Evolutionary conservation across 2,329 filamentous ascomycete species (phyloP), one percentile per base, ranked within the genome.

Genomic region (Sporothrix dimorphospora): DNA sequence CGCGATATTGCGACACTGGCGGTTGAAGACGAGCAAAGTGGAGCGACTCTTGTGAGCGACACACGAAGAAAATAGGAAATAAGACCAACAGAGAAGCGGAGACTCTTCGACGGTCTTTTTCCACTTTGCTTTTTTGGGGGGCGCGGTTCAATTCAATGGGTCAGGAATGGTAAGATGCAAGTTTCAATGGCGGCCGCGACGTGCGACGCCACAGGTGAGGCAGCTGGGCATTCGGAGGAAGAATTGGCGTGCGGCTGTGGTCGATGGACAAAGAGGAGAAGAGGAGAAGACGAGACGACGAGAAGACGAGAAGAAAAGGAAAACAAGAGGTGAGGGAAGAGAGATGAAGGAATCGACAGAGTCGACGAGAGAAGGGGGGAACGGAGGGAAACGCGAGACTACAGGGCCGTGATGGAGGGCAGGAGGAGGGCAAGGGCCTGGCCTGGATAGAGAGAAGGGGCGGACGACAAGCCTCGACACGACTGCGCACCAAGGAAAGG

Each of bases 121-220:
- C 59, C 59, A 65, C 59, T 65, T 65, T 27, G 5, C 45, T 38
- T 14, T 63, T 63, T 42, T 24, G 27, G 53, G 55, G 51, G 51
- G 51, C 53, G 30, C 12, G 16, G 27, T 34, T 38, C 24, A 59
- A 27, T 34, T 59, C 30, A 57, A 38, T 42, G 34, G 38, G 59
- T 27, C 59, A 16, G 27, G 30, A 11, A 14, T 38, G 19, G 5
- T n/a, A n/a, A n/a, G n/a, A n/a, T n/a, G n/a, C n/a, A n/a, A n/a
- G 16, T 63, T 65, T 70, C 40, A 61, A 38, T 65, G 47, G 59
- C 69, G 47, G 47, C 34, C 34, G 69, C 69, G 9, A 30, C 30
- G 34, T 51, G 59, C 57, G 69, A 55, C 59, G 59, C 59, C 69
- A 55, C 69, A 51, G 19, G 42, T 51, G 55, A 14, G 42, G 55